A percentile compares a stretch with the other conserved stretches of the same genome.
Conservation (phyloP, 2,329 filamentous ascomycete species). For the Nectriaceae sp. region DNA sequence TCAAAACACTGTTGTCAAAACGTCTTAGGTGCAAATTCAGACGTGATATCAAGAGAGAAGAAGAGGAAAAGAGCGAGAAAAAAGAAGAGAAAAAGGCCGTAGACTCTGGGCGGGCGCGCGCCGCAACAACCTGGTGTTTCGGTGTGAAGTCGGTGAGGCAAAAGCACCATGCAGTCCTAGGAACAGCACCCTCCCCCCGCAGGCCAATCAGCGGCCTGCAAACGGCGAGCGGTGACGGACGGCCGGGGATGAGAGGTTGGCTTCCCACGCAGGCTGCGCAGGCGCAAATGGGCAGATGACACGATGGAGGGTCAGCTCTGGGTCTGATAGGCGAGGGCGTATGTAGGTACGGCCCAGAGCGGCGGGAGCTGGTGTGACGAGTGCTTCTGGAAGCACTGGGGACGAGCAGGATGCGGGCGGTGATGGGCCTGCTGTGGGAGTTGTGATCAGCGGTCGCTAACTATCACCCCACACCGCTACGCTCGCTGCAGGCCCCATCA, state of each 20-base stretch:
- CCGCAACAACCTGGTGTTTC: slow-evolving; percentile 18
- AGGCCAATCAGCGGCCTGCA: neutral
- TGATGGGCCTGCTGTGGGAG: neutral
- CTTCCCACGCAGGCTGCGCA: neutral
- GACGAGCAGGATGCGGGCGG: neutral
- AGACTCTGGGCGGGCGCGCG: neutral
- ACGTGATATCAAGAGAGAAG: slow-evolving; percentile 13
- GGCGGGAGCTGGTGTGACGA: slow-evolving; percentile 28
- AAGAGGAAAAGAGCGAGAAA: slow-evolving; percentile 18
- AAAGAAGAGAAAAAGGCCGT: slow-evolving; percentile 1
- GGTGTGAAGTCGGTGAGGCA: slow-evolving; percentile 35
- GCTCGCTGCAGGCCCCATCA: no score
- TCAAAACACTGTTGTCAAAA: neutral
- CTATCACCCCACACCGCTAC: no score
- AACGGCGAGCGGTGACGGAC: neutral
- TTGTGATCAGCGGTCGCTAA: neutral
- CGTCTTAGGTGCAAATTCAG: neutral
- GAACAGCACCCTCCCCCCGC: slow-evolving; percentile 8
- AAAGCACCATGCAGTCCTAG: no score
- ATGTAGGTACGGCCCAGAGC: slow-evolving; percentile 30
- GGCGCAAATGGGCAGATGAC: neutral
- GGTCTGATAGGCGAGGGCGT: neutral
- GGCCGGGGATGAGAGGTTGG: no score
- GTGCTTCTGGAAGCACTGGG: slow-evolving; percentile 8
- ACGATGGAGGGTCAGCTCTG: neutral